A percentile compares a stretch with the other conserved stretches of the same genome.
phyloP scores from a whole-genome alignment of 768 basidiomycete genomes.

The Trametes cingulata region DNA sequence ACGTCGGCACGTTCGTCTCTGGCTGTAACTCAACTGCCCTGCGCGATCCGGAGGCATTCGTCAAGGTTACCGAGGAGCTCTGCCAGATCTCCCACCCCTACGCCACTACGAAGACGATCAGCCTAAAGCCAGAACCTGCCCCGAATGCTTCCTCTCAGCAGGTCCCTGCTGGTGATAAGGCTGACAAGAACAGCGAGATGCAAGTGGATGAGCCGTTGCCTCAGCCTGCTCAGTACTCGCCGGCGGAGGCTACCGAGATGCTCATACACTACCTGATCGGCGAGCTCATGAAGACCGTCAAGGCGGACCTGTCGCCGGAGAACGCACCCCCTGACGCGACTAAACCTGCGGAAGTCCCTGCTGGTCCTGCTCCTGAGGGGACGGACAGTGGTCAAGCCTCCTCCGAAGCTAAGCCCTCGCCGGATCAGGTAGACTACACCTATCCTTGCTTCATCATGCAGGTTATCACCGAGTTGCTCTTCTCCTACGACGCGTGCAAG shows the following conservation, averaged over 20 bases:
- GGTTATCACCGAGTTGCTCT: conserved; percentile 86
- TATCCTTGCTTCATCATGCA: conserved; percentile 89
- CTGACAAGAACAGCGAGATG: conserved; percentile 49
- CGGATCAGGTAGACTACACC: conserved; percentile 35
- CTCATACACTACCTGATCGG: conserved; percentile 69
- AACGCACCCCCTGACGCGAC: background rate
- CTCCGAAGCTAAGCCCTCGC: conserved; percentile 3
- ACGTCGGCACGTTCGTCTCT: conserved; percentile 72
- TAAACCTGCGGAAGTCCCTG: background rate
- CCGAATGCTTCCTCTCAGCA: background rate
- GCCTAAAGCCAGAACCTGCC: conserved; percentile 22
- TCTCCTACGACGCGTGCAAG: conserved; percentile 93
- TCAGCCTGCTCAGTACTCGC: background rate
- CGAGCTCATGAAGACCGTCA: conserved; percentile 68
- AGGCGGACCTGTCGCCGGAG: conserved; percentile 33
- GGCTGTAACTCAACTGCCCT: conserved; percentile 78
- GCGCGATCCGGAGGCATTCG: conserved; percentile 76
- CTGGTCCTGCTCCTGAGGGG: background rate
- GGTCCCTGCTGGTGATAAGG: conserved; percentile 15
- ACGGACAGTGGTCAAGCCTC: background rate
- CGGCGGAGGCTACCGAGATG: conserved; percentile 51
- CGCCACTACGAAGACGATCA: conserved; percentile 29
- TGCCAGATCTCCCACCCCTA: conserved; percentile 75
- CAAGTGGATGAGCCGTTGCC: conserved; percentile 48
- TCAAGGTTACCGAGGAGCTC: conserved; percentile 67